Conservation (phyloP, 495 filamentous ascomycete genomes). For the Annulohypoxylon bovei region DNA sequence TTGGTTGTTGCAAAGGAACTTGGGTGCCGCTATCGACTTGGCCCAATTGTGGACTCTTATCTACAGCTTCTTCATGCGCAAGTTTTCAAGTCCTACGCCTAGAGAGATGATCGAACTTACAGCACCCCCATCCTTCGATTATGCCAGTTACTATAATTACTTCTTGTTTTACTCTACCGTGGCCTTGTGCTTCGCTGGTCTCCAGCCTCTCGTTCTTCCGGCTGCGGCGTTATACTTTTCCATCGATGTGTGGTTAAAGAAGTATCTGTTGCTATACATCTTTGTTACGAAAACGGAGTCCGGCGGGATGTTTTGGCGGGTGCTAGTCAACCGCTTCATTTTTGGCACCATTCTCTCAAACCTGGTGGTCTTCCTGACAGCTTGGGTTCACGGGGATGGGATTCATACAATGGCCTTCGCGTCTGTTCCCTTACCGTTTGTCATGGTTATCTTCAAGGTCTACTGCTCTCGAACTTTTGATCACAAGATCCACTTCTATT, state of each 20-base stretch:
- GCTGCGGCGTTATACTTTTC: constrained; percentile 90
- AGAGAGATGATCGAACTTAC: constrained; percentile 93
- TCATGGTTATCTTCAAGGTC: constrained; percentile 86
- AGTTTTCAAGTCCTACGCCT: constrained; percentile 87
- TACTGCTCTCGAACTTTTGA: constrained; percentile 85
- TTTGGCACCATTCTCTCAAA: constrained; percentile 85
- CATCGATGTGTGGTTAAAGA: constrained; percentile 89
- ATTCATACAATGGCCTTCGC: constrained; percentile 68
- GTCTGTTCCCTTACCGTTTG: constrained; percentile 79
- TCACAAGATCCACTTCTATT: constrained; percentile 77
- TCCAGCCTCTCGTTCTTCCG: constrained; percentile 92
- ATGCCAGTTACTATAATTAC: constrained; percentile 95
- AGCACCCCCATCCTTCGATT: constrained; percentile 92
- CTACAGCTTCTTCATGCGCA: constrained; percentile 83
- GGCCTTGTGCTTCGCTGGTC: constrained; percentile 81
- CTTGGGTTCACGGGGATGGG: constrained; percentile 66
- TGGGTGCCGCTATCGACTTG: constrained; percentile 90
- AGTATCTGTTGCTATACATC: constrained; percentile 93
- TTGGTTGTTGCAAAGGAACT: constrained; percentile 90
- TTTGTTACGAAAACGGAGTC: constrained; percentile 97
- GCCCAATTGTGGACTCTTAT: constrained; percentile 82
- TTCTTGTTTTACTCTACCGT: constrained; percentile 95
- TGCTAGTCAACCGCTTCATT: constrained; percentile 89
- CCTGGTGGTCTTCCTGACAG: constrained; percentile 76
- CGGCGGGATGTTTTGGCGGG: constrained; percentile 91